A percentile compares a stretch with the other conserved stretches of the same genome.
Evolutionary conservation across 164 flowering plant genomes (phyloP).

Genomic region (Piper betle): DNA sequence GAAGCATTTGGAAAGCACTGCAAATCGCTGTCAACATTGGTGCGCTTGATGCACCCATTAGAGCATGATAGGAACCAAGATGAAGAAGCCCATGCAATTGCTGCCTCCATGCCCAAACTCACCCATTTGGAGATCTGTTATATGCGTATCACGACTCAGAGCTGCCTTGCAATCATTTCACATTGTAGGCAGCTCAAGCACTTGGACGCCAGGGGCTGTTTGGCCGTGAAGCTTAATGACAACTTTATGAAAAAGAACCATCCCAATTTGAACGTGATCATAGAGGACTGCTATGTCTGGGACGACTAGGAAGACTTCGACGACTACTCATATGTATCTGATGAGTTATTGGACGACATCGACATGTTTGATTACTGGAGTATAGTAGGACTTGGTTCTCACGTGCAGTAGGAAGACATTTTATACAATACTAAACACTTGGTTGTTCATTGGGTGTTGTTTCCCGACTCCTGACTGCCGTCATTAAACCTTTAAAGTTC

Average conservation of each 20-base stretch:
- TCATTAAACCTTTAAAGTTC: too few relatives aligned
- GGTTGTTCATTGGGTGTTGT: too few relatives aligned
- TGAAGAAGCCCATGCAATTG: slow-evolving; percentile 67
- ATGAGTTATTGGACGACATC: slow-evolving; percentile 26
- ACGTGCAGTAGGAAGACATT: too few relatives aligned
- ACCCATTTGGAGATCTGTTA: slow-evolving; percentile 59
- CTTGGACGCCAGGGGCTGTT: slow-evolving; percentile 64
- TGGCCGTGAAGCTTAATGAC: slow-evolving; percentile 36
- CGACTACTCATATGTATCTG: slow-evolving; percentile 18
- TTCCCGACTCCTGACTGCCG: too few relatives aligned
- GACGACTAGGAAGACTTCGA: slow-evolving; percentile 27
- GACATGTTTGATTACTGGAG: slow-evolving; percentile 15
- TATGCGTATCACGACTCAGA: slow-evolving; percentile 21
- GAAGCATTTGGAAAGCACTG: slow-evolving; percentile 58
- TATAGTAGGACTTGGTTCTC: too few relatives aligned
- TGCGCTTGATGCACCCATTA: slow-evolving; percentile 53
- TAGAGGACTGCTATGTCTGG: slow-evolving; percentile 9
- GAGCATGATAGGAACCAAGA: slow-evolving; percentile 26
- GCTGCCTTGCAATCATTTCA: slow-evolving; percentile 18
- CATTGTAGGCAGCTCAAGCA: slow-evolving; percentile 29
- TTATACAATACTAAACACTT: too few relatives aligned
- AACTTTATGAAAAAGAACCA: slow-evolving; percentile 16
- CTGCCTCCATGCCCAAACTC: slow-evolving; percentile 62
- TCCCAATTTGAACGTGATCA: slow-evolving; percentile 14
- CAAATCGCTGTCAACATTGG: slow-evolving; percentile 30